Conservation (phyloP, 129 eudicot species). For the Ambrosia artemisiifolia region DNA sequence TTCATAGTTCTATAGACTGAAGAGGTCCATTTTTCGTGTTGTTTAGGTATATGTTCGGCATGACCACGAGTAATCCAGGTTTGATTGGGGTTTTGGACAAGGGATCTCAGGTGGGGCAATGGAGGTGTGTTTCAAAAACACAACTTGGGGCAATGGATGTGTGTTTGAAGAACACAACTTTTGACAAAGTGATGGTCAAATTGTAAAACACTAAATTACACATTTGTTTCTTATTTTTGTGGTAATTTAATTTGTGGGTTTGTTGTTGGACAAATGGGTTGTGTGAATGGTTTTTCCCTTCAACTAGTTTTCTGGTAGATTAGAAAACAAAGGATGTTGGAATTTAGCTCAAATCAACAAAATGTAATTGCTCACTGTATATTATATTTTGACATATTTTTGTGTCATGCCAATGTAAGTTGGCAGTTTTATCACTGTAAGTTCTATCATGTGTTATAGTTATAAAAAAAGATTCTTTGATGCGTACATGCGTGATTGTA, state of each 20-base stretch:
- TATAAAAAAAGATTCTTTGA: too few relatives aligned
- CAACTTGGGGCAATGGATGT: conserved; percentile 54
- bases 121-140: conserved; percentile 60
- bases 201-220: not conserved
- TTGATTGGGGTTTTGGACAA: conserved; percentile 59
- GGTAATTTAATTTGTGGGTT: conserved; percentile 6
- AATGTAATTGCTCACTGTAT: conserved; percentile 23
- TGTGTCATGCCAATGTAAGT: conserved; percentile 4
- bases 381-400: conserved; percentile 9
- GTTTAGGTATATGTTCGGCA: conserved; percentile 63
- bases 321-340: conserved; percentile 29
- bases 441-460: too few relatives aligned
- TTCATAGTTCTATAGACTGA: not conserved
- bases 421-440: not conserved
- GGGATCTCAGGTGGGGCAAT: conserved; percentile 54
- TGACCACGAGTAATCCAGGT: conserved; percentile 53
- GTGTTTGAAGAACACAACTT: conserved; percentile 39
- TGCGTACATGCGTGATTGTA: too few relatives aligned
- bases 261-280: conserved; percentile 17
- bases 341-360: conserved; percentile 32
- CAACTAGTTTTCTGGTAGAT: conserved; percentile 34
- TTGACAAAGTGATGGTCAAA: conserved; percentile 13
- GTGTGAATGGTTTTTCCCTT: conserved; percentile 19
- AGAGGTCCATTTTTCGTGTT: not conserved
- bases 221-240: not conserved